phyloP scores from a whole-genome alignment of 2,329 filamentous ascomycete genomes.

The Emericellopsis atlantica region DNA sequence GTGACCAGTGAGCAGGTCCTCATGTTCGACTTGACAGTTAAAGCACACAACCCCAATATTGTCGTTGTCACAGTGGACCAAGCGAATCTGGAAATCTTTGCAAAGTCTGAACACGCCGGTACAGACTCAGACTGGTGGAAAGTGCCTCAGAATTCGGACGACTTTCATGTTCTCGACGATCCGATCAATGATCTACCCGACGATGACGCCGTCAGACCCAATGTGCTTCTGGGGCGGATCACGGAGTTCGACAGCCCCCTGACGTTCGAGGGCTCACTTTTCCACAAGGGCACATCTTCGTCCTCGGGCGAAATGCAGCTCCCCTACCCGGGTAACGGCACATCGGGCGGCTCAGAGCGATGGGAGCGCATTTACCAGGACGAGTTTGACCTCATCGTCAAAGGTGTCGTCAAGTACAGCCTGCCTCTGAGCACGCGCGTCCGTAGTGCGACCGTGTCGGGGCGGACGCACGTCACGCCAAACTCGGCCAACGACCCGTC shows the following conservation, averaged over 20 bases:
- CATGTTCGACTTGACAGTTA: conserved; percentile 83
- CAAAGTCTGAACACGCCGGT: conserved; percentile 84
- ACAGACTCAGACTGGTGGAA: conserved; percentile 47
- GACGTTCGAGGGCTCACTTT: conserved; percentile 79
- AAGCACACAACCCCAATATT: conserved; percentile 85
- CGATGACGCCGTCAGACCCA: conserved; percentile 53
- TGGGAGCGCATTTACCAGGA: conserved; percentile 89
- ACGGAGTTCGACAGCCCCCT: conserved; percentile 78
- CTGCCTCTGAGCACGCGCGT: conserved; percentile 48
- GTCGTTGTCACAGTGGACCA: conserved; percentile 77
- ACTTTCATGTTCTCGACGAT: conserved; percentile 16
- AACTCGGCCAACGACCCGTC: conserved; percentile 50
- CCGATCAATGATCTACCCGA: conserved; percentile 30
- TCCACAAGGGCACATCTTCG: conserved; percentile 57
- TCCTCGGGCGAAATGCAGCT: conserved; percentile 79
- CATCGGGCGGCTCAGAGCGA: conserved; percentile 68
- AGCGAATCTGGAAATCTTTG: conserved; percentile 86
- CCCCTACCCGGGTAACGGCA: conserved; percentile 73
- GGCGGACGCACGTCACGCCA: conserved; percentile 46
- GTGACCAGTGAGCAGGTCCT: conserved; percentile 89
- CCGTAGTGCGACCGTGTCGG: conserved; percentile 46
- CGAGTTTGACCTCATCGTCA: conserved; percentile 85
- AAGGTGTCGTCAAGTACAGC: conserved; percentile 78
- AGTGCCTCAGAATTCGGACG: conserved; percentile 13
- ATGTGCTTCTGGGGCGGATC: conserved; percentile 85